phyloP scores from a whole-genome alignment of 2,329 filamentous ascomycete species.

The Huntiella abstrusa region DNA sequence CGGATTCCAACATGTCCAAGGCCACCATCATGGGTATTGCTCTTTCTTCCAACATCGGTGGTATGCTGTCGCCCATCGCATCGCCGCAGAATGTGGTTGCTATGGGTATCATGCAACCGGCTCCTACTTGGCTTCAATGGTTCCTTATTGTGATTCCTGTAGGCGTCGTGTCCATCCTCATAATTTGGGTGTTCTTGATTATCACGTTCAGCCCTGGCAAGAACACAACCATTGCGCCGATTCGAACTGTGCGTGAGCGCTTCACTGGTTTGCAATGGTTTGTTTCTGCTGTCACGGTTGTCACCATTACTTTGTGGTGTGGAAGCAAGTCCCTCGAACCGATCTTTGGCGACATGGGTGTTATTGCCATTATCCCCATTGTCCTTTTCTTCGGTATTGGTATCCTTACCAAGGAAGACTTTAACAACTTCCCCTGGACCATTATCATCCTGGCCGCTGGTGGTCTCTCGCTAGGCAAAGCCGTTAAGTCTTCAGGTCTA shows the following conservation, averaged over 20 bases:
- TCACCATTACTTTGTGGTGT: slow-evolving; percentile 84
- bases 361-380: slow-evolving; percentile 89
- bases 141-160: slow-evolving; percentile 93
- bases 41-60: slow-evolving; percentile 84
- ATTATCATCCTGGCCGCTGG: slow-evolving; percentile 97
- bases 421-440: slow-evolving; percentile 99
- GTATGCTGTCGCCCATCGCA: slow-evolving; percentile 89
- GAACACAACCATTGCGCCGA: slow-evolving; percentile 77
- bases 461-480: slow-evolving; percentile 78
- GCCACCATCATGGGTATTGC: slow-evolving; percentile 90
- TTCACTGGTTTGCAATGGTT: slow-evolving; percentile 89
- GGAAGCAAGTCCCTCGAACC: slow-evolving; percentile 72
- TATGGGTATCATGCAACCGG: slow-evolving; percentile 82
- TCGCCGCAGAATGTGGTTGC: slow-evolving; percentile 96
- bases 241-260: slow-evolving; percentile 71
- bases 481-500: slow-evolving; percentile 81
- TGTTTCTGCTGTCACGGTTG: slow-evolving; percentile 63
- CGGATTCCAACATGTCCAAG: slow-evolving; percentile 84
- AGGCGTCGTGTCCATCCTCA: slow-evolving; percentile 66
- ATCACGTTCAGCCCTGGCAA: slow-evolving; percentile 68
- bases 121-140: slow-evolving; percentile 87
- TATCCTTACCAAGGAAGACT: slow-evolving; percentile 94
- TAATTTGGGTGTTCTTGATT: slow-evolving; percentile 80
- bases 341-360: slow-evolving; percentile 92
- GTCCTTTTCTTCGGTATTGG: slow-evolving; percentile 93